Conservation (phyloP, 169 alveolate species). For the Plasmodium reichenowi region DNA sequence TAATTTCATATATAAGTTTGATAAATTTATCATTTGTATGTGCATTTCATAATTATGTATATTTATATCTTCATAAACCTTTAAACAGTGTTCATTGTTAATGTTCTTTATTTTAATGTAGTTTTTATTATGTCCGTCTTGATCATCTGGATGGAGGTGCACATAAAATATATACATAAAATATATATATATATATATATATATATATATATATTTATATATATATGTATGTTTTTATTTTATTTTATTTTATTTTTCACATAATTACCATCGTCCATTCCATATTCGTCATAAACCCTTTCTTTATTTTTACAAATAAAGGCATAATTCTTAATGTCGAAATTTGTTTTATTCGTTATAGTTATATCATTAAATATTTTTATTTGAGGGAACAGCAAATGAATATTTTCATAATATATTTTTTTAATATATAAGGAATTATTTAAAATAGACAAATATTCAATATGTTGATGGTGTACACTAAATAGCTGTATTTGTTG, state of each 20-base stretch:
- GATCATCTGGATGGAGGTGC: neutral
- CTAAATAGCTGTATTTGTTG: conserved; percentile 33
- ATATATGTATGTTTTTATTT: neutral
- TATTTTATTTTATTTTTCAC: neutral
- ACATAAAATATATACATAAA: neutral
- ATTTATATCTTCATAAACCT: conserved; percentile 19
- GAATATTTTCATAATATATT: conserved; percentile 1
- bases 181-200: neutral
- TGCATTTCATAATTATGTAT: neutral
- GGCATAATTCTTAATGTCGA: conserved; percentile 71
- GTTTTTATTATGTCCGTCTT: neutral
- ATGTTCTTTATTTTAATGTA: neutral
- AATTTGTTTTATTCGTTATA: conserved; percentile 75
- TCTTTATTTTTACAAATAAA: neutral
- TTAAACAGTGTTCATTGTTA: neutral
- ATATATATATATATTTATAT: neutral
- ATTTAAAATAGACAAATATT: conserved; percentile 12
- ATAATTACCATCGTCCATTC: neutral
- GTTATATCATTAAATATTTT: conserved; percentile 76
- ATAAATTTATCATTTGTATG: conserved; percentile 18
- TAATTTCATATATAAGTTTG: conserved; percentile 9
- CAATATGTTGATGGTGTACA: conserved; percentile 30
- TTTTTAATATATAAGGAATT: conserved; percentile 47
- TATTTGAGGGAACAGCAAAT: conserved; percentile 79
- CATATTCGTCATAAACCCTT: conserved; percentile 2